Evolutionary conservation across 768 basidiomycete species (phyloP), one percentile per base, ranked within the genome.

Genomic region (Pleurotus platypus): DNA sequence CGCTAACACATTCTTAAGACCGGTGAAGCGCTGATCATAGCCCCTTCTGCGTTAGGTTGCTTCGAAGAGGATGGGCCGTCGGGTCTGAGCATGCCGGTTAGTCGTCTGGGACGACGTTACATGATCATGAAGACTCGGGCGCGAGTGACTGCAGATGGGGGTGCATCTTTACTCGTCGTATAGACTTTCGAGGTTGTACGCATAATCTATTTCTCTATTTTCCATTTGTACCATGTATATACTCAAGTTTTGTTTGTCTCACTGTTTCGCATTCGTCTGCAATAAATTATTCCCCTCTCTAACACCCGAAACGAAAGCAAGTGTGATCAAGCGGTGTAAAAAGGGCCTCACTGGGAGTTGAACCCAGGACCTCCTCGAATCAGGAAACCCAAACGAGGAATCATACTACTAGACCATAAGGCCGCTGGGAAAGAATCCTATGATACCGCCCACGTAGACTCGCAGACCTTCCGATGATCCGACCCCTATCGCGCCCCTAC

Each of bases 1-100:
- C 18, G 18, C 18, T 18, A 18, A 18, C 18, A 18, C 18, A 18
- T 18, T 18, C 18, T 18, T 18, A 18, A 18, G 18, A 18, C 18
- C 18, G 88, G 88, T 0, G 78, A 90, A 64, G 85, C 88, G 0
- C 79, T 90, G 9, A 74, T 90, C 3, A 75, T 89, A 30, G 85
- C 86, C 5, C 85, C 88, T 0, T 82, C 86, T 4, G 86, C 51
- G 16, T 15, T 48, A 7, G 16, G 24, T 1, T 15, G 18, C 46
- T 48, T 26, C 22, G 5, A 16, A 24, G 46, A 48, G 13, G 9
- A 48, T 4, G 13, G 24, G 4, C 8, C 6, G 15, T n/a, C 22
- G 49, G 49, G 35, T 35, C 26, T 1, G 20, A n/a, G 35, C 26
- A 35, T 26, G 24, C 24, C 22, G 13, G 63, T 83, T 27, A 70